Base-by-base conservation (phyloP, 1,284 basidiomycete genomes). In the Ganoderma meredithae region DNA sequence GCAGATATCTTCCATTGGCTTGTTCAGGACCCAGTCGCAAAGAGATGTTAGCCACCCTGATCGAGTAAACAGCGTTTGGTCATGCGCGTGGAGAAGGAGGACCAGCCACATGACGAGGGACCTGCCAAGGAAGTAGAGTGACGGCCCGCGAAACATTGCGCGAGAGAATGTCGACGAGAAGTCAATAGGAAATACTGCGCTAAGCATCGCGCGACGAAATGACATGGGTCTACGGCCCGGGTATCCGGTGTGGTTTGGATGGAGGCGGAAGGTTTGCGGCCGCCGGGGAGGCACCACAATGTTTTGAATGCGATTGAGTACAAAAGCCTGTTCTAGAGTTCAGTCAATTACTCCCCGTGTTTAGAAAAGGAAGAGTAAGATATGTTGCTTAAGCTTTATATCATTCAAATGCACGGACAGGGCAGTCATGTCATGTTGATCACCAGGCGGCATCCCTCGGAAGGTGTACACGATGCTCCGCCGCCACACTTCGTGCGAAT, bases 231-330 rank as follows among this genome's bases (percentile, higher is more conserved):
- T 53, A n/a, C 55, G 71, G n/a, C 33, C 19, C 4, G 49, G 63
- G 4, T 61, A 36, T 19, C 39, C 61, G 62, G 73, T 73, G 43
- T 73, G 69, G 52, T 71, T 65, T 17, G 68, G 65, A 66, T 72
- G 67, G 43, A 74, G 72, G 63, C 73, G 75, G 62, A 76, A 73
- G 10, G 69, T 71, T 40, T 79, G 79, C 0, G 82, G 78, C 58
- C 81, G 81, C 6, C 86, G 85, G n/a, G 89, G 86, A 13, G 92
- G 92, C 0, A 92, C 87, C 56, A 93, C 88, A 62, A 92, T 86
- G 77, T 93, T 89, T 72, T 92, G 91, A 66, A 93, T 89, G 43
- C 91, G 86, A 73, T 93, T 90, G 63, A 93, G 78, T 27, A 93
- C 76, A 53, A 93, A 79, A 13, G 87, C 88, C 91, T 92, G 67